Evolutionary conservation across 1,284 basidiomycete species (phyloP).

Genomic region (Ustilago curta): DNA sequence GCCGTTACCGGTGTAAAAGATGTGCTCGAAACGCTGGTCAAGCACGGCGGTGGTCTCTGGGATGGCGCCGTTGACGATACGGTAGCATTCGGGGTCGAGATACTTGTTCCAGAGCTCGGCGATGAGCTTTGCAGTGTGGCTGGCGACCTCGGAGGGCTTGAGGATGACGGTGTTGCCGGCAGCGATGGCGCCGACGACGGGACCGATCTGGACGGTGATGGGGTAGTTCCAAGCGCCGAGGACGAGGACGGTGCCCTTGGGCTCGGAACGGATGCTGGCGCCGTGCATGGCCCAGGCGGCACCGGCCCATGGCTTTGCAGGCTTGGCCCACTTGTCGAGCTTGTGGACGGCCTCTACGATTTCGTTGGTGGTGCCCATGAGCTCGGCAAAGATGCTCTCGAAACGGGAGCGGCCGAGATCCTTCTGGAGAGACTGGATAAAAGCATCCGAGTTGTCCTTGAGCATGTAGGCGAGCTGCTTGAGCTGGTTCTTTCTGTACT

Average conservation of each 20-base stretch:
- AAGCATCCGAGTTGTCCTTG: conserved; percentile 74
- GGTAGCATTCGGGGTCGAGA: conserved; percentile 79
- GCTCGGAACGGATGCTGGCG: conserved; percentile 68
- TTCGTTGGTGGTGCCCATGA: conserved; percentile 72
- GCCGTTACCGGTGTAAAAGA: conserved; percentile 75
- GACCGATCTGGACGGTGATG: conserved; percentile 67
- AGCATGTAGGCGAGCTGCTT: conserved; percentile 76
- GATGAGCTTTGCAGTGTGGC: conserved; percentile 77
- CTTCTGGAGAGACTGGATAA: conserved; percentile 73
- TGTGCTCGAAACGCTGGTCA: conserved; percentile 84
- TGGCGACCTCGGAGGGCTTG: conserved; percentile 80
- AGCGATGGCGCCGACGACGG: conserved; percentile 70
- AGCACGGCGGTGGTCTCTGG: conserved; percentile 82
- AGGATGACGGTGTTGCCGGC: conserved; percentile 71
- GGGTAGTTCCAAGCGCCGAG: conserved; percentile 70
- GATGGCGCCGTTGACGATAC: conserved; percentile 81
- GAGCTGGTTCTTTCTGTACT: conserved; percentile 76
- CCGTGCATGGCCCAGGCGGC: conserved; percentile 66
- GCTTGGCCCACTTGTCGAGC: conserved; percentile 72
- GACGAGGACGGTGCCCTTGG: conserved; percentile 71
- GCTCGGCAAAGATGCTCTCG: conserved; percentile 69
- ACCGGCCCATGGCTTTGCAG: conserved; percentile 60
- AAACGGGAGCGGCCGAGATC: conserved; percentile 74
- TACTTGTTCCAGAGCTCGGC: conserved; percentile 83
- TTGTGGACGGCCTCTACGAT: conserved; percentile 76